These are phyloP conservation scores for Pythium monospermum DNA, from an alignment of 352 stramenopile species.

Conservation along the genomic window DNA sequence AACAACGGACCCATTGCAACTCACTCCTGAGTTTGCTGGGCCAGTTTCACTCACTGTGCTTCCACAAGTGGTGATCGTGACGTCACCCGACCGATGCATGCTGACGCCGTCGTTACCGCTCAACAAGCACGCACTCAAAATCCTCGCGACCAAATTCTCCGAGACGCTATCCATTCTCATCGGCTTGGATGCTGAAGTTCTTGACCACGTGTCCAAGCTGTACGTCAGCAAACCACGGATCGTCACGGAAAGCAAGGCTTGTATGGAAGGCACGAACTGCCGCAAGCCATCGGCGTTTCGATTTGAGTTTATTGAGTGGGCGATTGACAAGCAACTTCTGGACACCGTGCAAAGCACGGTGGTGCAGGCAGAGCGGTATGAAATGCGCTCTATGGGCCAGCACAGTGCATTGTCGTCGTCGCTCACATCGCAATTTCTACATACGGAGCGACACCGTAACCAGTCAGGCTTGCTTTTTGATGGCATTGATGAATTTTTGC, in stretches of 20 bases:
- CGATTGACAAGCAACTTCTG: slow-evolving; percentile 59
- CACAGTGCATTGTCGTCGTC: slow-evolving; percentile 40
- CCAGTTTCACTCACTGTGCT: slow-evolving; percentile 47
- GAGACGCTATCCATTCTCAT: slow-evolving; percentile 79
- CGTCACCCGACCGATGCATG: slow-evolving; percentile 37
- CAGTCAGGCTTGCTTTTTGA: slow-evolving; percentile 16
- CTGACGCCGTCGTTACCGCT: slow-evolving; percentile 57
- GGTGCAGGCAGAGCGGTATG: slow-evolving; percentile 56
- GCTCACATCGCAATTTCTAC: slow-evolving; percentile 15
- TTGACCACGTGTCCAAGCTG: slow-evolving; percentile 69
- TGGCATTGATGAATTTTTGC: slow-evolving; percentile 53
- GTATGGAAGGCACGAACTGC: slow-evolving; percentile 67
- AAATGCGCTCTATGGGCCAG: slow-evolving; percentile 64
- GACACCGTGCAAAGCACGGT: slow-evolving; percentile 68
- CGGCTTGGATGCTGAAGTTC: slow-evolving; percentile 64
- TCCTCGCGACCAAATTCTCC: slow-evolving; percentile 69
- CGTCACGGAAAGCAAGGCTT: slow-evolving; percentile 65
- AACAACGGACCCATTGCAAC: slow-evolving; percentile 35
- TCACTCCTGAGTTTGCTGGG: slow-evolving; percentile 39
- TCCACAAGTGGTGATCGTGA: slow-evolving; percentile 44
- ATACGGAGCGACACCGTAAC: slow-evolving; percentile 13
- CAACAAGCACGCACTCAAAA: slow-evolving; percentile 64
- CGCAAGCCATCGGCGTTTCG: slow-evolving; percentile 56
- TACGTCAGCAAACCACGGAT: slow-evolving; percentile 71
- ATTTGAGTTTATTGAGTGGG: slow-evolving; percentile 84